Conservation (phyloP, 2,329 filamentous ascomycete genomes). For the Diaporthe vexans region DNA sequence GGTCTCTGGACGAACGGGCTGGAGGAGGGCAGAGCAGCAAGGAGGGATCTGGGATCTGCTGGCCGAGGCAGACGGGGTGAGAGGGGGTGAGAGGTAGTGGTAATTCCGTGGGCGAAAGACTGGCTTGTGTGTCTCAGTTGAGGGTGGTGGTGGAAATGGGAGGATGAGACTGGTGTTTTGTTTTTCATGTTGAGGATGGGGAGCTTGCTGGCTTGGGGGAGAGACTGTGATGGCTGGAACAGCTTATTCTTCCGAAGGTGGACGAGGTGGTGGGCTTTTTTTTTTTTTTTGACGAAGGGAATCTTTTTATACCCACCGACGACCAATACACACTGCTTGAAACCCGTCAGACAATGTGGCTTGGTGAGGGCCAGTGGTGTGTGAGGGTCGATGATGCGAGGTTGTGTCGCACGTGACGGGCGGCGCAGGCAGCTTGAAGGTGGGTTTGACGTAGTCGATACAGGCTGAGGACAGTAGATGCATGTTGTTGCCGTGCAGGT, state of each 20-base stretch:
- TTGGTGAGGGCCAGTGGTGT: not conserved
- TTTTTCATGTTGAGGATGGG: not conserved
- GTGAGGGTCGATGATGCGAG: not conserved
- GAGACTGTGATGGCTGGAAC: slow-evolving; percentile 28
- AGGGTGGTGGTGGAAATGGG: not conserved
- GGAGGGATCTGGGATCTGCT: not conserved
- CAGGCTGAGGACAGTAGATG: not conserved
- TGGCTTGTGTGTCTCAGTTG: not conserved
- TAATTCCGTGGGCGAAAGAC: not conserved
- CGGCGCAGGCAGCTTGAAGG: not conserved
- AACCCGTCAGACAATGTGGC: no score
- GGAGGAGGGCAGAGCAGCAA: not conserved
- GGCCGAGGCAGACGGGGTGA: not conserved
- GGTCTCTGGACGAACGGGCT: not conserved
- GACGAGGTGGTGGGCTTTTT: slow-evolving; percentile 42
- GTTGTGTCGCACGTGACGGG: slow-evolving; percentile 9
- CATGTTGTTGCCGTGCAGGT: not conserved
- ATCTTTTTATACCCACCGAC: slow-evolving; percentile 42
- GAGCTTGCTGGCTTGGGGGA: not conserved
- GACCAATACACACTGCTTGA: slow-evolving; percentile 36
- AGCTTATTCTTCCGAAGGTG: slow-evolving; percentile 39
- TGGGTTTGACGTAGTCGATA: not conserved
- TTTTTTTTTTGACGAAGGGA: slow-evolving; percentile 42
- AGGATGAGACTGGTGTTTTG: not conserved
- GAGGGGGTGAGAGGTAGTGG: not conserved